Percentiles rank a stretch among this genome's conserved stretches.
Conservation (phyloP, 148 eudicot species). For the Spergularia bocconei region DNA sequence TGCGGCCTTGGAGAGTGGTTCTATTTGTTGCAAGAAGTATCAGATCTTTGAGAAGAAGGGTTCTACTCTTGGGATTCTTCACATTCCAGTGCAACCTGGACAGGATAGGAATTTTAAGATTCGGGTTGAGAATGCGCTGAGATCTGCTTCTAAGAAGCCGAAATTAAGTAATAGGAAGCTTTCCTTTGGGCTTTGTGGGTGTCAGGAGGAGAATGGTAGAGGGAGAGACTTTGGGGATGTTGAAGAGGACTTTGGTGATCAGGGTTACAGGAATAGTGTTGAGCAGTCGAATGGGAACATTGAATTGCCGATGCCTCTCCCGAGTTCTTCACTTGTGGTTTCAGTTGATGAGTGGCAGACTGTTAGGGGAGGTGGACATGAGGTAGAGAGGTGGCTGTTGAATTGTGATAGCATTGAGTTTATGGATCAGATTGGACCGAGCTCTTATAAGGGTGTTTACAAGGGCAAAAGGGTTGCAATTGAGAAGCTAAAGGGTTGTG, state of each 20-base stretch:
- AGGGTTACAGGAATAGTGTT: conserved; percentile 50
- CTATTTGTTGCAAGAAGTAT: conserved; percentile 69
- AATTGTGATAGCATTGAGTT: conserved; percentile 65
- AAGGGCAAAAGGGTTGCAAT: conserved; percentile 70
- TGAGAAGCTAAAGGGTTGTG: conserved; percentile 90
- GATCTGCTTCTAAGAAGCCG: conserved; percentile 64
- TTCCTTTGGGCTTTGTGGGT: conserved; percentile 91
- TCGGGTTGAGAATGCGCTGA: conserved; percentile 69
- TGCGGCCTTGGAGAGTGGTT: conserved; percentile 55
- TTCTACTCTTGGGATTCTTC: conserved; percentile 65
- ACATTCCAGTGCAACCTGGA: conserved; percentile 52
- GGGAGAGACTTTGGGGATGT: conserved; percentile 64
- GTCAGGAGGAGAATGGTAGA: conserved; percentile 66
- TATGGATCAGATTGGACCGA: conserved; percentile 58
- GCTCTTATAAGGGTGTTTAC: conserved; percentile 64
- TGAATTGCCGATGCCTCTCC: conserved; percentile 59
- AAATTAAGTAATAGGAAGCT: conserved; percentile 68
- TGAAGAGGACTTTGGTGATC: conserved; percentile 64
- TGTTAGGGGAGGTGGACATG: conserved; percentile 56
- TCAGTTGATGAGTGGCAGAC: conserved; percentile 98
- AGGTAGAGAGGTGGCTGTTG: conserved; percentile 66
- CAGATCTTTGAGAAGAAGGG: conserved; percentile 90
- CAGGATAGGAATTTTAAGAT: conserved; percentile 59
- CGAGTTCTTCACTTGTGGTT: conserved; percentile 55
- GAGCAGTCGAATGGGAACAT: conserved; percentile 47